Evolutionary conservation across 2,329 filamentous ascomycete species (phyloP), one percentile per base, ranked within the genome.

Genomic region (Sclerotinia borealis): DNA sequence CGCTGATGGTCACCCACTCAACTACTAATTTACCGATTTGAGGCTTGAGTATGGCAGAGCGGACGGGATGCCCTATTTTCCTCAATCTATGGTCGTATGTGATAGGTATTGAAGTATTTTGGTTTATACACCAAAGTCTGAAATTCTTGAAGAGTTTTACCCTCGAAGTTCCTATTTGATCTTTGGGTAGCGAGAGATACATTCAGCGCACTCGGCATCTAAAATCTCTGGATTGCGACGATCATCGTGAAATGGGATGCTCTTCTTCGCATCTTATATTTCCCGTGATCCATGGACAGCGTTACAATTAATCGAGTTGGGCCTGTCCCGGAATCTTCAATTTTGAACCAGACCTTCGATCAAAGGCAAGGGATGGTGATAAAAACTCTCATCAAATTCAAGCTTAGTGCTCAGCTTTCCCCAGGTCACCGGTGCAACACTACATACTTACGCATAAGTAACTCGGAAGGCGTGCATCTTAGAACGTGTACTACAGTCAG

Each of bases 1-100:
- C 56, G 56, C 56, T 59, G 47, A 59, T 59, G 56, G 56, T 59
- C 56, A 59, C 56, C 56, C 56, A 59, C 56, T 59, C 47, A 59
- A 59, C 43, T 59, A 59, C 56, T 59, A 39, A 51, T 51, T 51
- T 59, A 51, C 43, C 56, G 56, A 59, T 59, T 51, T 49, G 47
- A 48, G 41, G 31, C 56, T 59, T 59, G 47, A 49, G 56, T 37
- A 59, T 59, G 56, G 56, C 56, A 59, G 56, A 59, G 56, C 56
- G 56, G 56, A 59, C 56, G 56, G 56, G 56, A 59, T 59, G 56
- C 56, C 56, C 56, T 49, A 56, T 6, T 45, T 34, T 45, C 39
- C 54, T 56, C 54, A 56, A 45, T 56, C 54, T 56, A 45, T 56
- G 54, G 54, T 45, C 39, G 54, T 56, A 45, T 45, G 54, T 56